phyloP scores from a whole-genome alignment of 1,284 basidiomycete species.

The Peniophora sp. region DNA sequence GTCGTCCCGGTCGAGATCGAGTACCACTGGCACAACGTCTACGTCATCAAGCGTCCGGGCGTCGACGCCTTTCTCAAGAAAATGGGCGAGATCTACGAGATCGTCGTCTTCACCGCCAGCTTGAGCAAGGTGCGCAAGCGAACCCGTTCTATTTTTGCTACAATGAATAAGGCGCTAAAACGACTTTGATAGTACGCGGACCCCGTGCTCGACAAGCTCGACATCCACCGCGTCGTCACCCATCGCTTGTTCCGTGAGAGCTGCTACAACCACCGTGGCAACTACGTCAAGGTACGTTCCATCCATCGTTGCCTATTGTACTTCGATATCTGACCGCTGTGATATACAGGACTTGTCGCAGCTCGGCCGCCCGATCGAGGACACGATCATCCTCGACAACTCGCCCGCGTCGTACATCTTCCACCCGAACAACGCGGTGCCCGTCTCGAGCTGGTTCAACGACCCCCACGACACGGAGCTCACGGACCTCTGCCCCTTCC shows the following conservation, averaged over 20 bases:
- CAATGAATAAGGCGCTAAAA: background rate
- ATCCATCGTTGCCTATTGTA: conserved; percentile 1
- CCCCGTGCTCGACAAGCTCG: conserved; percentile 95
- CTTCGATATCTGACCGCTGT: conserved; percentile 1
- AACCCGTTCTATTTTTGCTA: background rate
- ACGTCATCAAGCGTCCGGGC: conserved; percentile 97
- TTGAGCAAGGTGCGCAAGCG: conserved; percentile 76
- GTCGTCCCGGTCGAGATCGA: conserved; percentile 99
- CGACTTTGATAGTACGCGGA: conserved; percentile 78
- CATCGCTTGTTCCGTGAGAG: conserved; percentile 97
- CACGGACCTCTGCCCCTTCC: conserved; percentile 91
- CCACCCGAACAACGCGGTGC: conserved; percentile 98
- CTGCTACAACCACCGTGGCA: conserved; percentile 98
- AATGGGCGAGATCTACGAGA: conserved; percentile 98
- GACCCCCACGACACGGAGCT: conserved; percentile 96
- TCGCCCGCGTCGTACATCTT: conserved; percentile 99
- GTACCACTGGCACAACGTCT: conserved; percentile 95
- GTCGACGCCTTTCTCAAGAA: conserved; percentile 94
- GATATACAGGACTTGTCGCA: conserved; percentile 83
- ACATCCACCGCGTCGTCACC: conserved; percentile 86
- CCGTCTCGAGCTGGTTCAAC: conserved; percentile 99
- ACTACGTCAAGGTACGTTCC: conserved; percentile 92
- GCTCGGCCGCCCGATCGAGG: conserved; percentile 85
- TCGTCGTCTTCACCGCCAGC: conserved; percentile 97
- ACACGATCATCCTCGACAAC: conserved; percentile 98